Percentiles rank a stretch among this genome's conserved stretches.
Conservation (phyloP, 2,329 filamentous ascomycete species). For the Trichophyton benhamiae region DNA sequence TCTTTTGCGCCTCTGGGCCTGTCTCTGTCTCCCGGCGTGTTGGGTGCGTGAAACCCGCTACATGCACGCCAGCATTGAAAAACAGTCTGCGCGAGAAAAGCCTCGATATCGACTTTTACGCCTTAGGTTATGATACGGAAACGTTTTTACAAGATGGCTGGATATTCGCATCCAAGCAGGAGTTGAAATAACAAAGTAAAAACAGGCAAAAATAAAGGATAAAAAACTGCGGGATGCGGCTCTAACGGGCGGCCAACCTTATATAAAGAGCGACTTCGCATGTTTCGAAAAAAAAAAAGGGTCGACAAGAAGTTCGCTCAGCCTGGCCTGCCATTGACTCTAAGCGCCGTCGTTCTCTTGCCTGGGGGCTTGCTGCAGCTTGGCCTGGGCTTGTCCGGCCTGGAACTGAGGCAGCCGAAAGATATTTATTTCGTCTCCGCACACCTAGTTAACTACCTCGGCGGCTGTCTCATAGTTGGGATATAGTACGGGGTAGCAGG, state of each 20-base stretch:
- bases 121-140: not conserved
- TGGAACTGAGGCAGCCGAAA: not conserved
- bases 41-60: not conserved
- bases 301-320: not conserved
- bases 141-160: too few species aligned
- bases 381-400: not conserved
- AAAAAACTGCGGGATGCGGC: not conserved
- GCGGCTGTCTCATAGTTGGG: not conserved
- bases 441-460: too few species aligned
- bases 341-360: not conserved
- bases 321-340: not conserved
- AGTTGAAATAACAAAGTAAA: not conserved
- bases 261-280: not conserved
- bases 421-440: not conserved
- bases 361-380: not conserved
- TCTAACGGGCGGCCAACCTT: conserved; percentile 1
- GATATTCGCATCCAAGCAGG: not conserved
- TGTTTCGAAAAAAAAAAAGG: not conserved
- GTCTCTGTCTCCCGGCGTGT: not conserved
- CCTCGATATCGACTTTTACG: not conserved
- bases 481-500: not conserved
- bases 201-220: not conserved
- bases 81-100: not conserved
- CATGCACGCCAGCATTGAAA: not conserved
- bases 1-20: too few species aligned